Percentiles rank a stretch among this genome's conserved stretches.
These are phyloP conservation scores for Fallopia convolvulus DNA, from an alignment of 148 eudicot species.

Conservation along the genomic window DNA sequence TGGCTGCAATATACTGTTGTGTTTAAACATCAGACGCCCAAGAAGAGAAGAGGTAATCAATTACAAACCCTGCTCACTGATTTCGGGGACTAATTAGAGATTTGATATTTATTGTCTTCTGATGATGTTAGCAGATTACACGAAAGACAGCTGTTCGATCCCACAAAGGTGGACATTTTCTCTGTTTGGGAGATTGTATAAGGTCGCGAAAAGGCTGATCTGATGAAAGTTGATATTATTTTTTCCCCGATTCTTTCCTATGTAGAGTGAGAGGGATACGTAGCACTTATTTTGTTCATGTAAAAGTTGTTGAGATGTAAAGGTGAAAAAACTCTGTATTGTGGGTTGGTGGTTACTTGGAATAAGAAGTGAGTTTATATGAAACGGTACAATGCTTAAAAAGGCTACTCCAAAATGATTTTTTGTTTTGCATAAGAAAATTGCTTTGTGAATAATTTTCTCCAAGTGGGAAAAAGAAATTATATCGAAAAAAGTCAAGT, in stretches of 20 bases:
- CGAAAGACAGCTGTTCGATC: constrained; percentile 34
- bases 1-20: constrained; percentile 72
- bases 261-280: background rate
- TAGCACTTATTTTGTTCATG: background rate
- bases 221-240: background rate
- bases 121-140: constrained; percentile 33
- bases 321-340: background rate
- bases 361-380: background rate
- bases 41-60: constrained; percentile 48
- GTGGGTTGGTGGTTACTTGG: background rate
- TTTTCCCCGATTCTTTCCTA: background rate
- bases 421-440: background rate
- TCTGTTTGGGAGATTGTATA: constrained; percentile 58
- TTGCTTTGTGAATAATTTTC: background rate
- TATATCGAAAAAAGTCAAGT: too few species aligned
- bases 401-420: too few species aligned
- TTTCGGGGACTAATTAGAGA: background rate
- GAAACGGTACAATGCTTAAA: background rate
- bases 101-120: background rate
- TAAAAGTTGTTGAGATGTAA: background rate
- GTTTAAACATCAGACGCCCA: constrained; percentile 63
- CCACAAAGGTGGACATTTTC: constrained; percentile 43
- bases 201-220: background rate
- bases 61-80: background rate
- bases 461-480: too few species aligned